Conservation (phyloP, 2,329 filamentous ascomycete species). For the Alternaria arborescens region DNA sequence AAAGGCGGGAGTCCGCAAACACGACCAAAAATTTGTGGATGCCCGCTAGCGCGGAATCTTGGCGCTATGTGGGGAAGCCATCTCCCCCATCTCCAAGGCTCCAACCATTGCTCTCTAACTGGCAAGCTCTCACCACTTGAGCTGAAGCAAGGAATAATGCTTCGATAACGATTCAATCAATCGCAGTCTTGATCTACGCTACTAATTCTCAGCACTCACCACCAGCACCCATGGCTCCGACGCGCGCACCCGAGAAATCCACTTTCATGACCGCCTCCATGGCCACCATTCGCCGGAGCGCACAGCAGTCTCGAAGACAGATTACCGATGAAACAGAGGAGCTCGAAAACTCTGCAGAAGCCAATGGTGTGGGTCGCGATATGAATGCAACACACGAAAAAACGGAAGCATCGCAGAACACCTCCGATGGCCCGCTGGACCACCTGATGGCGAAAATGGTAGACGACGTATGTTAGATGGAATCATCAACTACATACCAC, state of each 20-base stretch:
- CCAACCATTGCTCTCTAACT: not conserved
- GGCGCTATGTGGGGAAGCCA: constrained; percentile 33
- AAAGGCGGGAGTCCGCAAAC: constrained; percentile 27
- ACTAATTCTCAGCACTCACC: constrained; percentile 29
- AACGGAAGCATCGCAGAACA: constrained; percentile 13
- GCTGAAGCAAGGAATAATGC: not conserved
- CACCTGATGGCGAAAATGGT: constrained; percentile 34
- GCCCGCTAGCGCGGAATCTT: constrained; percentile 41
- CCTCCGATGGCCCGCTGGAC: constrained; percentile 17
- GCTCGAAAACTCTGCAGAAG: constrained; percentile 7
- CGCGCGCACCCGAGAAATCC: constrained; percentile 20
- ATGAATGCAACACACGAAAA: constrained; percentile 12
- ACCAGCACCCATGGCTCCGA: constrained; percentile 26
- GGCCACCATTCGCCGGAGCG: constrained; percentile 16
- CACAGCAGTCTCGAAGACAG: constrained; percentile 15
- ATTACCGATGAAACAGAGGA: constrained; percentile 14
- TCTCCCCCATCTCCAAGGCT: not conserved
- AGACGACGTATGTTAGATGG: constrained; percentile 30
- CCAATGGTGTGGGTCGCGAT: constrained; percentile 11
- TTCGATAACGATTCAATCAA: not conserved
- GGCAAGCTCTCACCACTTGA: constrained; percentile 1
- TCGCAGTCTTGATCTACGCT: not conserved
- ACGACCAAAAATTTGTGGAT: constrained; percentile 41
- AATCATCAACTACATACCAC: not conserved
- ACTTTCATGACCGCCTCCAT: constrained; percentile 10